Base-by-base conservation (phyloP, 495 filamentous ascomycete species). In the Penicillium bialowiezense region DNA sequence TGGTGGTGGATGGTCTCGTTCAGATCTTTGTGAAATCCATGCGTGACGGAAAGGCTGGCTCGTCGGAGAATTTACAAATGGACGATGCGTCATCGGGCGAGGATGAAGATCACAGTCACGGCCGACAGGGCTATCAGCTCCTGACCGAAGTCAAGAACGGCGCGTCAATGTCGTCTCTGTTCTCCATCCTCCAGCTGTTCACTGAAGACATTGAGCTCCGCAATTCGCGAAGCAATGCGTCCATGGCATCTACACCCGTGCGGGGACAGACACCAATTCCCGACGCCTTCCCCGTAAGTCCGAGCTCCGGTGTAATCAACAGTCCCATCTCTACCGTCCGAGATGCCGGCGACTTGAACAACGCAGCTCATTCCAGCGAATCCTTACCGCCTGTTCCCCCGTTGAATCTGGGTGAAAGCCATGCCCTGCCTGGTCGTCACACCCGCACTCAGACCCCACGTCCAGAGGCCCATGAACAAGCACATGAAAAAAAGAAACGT, bases 141-240 rank as follows among this genome's bases (percentile, higher is more conserved):
- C 76, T 98, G 33, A 98, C 93, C 3, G 93, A 98, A 63, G 93
- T 98, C 33, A 95, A 96, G 67, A 98, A 97, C 60, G 93, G 93
- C 15, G 92, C 93, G 8, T 92, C 93, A 3, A 97, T 98, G 92
- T 97, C 93, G 21, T 97, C 93, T 0, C 69, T 98, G 5, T 98
- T 98, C 69, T 96, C 95, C 1, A 95, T 98, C 44, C 83, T 98
- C 60, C 93, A 90, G 3, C 73, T 98, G 0, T 98, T 98, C 58
- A 97, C 93, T 5, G 93, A 97, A 65, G 90, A 97, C 60, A 83
- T 98, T 35, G 85, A 90, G 50, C 70, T 97, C 24, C 81, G 83
- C 20, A 82, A 85, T 24, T 74, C 78, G 13, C 64, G 60, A 33
- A 74, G 64, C 33, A 64, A 68, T 10, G 59, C 56, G 34, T 77